Percentiles rank a stretch among this genome's conserved stretches.
Evolutionary conservation across 306 rosid genomes (phyloP).

Genomic region (Chamaecrista fasciculata): DNA sequence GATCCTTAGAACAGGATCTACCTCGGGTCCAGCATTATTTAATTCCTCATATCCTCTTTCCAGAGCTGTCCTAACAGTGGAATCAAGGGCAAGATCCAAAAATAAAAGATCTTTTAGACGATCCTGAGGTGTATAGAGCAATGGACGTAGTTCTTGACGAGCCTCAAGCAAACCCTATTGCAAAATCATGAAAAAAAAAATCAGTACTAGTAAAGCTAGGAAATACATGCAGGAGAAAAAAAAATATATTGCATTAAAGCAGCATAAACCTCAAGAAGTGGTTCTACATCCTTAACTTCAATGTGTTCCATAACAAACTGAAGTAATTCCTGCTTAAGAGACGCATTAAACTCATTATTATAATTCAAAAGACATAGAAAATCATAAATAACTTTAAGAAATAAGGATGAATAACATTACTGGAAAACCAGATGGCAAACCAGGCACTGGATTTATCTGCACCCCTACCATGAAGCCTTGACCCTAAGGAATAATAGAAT

Average conservation of each 20-base stretch:
- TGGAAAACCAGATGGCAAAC: slow-evolving; percentile 83
- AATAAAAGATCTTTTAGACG: slow-evolving; percentile 93
- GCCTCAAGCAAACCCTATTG: slow-evolving; percentile 88
- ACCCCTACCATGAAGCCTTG: slow-evolving; percentile 99
- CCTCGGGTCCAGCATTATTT: slow-evolving; percentile 83
- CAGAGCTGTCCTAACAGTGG: slow-evolving; percentile 86
- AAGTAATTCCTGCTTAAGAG: slow-evolving; percentile 59
- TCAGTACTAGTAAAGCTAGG: slow-evolving; percentile 22
- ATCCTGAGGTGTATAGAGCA: slow-evolving; percentile 61
- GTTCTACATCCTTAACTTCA: slow-evolving; percentile 75
- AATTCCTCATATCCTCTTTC: slow-evolving; percentile 90
- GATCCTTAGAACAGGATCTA: slow-evolving; percentile 30
- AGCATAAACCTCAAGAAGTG: slow-evolving; percentile 74
- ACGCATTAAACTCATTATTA: slow-evolving; percentile 20
- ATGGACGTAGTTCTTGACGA: slow-evolving; percentile 77
- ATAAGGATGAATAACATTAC: slow-evolving; percentile 49
- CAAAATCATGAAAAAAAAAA: not conserved
- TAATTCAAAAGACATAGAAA: slow-evolving; percentile 24
- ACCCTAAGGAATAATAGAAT: slow-evolving; percentile 60
- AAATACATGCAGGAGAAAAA: slow-evolving; percentile 4
- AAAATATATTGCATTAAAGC: slow-evolving; percentile 12
- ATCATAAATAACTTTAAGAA: slow-evolving; percentile 25
- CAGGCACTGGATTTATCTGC: slow-evolving; percentile 81
- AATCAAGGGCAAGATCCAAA: slow-evolving; percentile 97
- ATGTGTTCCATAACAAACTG: slow-evolving; percentile 67